Conservation (phyloP, 495 filamentous ascomycete genomes). For the Sordaria brevicollis region DNA sequence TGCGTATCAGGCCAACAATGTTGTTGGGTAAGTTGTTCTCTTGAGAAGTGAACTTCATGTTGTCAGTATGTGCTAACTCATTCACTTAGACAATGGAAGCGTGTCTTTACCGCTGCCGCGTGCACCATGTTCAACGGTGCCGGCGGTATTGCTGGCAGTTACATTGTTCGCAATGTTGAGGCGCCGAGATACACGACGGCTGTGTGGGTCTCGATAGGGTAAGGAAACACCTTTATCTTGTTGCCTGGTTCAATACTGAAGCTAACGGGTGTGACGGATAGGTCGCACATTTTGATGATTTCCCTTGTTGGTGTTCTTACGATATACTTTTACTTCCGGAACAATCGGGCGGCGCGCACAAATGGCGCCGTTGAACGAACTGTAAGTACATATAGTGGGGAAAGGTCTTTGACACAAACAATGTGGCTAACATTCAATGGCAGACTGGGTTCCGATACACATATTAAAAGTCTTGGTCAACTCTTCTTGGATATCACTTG, state of each 20-base stretch:
- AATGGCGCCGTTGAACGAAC: constrained; percentile 9
- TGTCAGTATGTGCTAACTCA: constrained; percentile 1
- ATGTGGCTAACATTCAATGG: neutral
- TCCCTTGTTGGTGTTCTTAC: constrained; percentile 49
- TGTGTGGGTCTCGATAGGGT: constrained; percentile 63
- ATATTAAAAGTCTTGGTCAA: no score
- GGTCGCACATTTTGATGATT: constrained; percentile 56
- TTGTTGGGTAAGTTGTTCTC: constrained; percentile 31
- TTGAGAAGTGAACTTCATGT: constrained; percentile 6
- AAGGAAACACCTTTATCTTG: neutral
- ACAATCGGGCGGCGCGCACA: constrained; percentile 22
- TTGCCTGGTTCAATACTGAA: neutral
- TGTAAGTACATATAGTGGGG: neutral
- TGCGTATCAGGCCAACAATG: constrained; percentile 63
- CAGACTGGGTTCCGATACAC: constrained; percentile 17
- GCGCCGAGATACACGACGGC: constrained; percentile 61
- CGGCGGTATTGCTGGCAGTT: constrained; percentile 67
- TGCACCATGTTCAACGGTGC: constrained; percentile 64
- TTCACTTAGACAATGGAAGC: constrained; percentile 55
- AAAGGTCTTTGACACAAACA: neutral
- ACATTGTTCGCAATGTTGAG: constrained; percentile 57
- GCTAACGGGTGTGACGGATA: neutral
- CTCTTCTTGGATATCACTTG: neutral
- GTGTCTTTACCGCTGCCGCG: constrained; percentile 57
- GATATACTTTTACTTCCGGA: constrained; percentile 50